Evolutionary conservation across 345 rosid species (phyloP).

Genomic region (Euphorbia lathyris): DNA sequence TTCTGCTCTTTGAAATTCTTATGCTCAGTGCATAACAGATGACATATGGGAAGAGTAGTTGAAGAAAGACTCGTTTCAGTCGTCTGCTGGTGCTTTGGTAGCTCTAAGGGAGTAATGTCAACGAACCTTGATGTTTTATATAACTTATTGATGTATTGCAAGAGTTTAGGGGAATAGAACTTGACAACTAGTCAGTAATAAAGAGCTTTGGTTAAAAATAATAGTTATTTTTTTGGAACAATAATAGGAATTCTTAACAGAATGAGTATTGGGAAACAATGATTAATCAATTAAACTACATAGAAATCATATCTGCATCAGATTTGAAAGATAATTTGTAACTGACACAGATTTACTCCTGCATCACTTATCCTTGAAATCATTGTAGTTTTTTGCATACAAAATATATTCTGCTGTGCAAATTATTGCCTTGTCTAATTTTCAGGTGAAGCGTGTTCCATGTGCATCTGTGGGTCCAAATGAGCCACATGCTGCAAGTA

Average conservation of each 20-base stretch:
- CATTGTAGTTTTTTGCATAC: background rate
- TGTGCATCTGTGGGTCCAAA: conserved; percentile 89
- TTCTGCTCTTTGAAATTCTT: background rate
- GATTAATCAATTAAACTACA: no score
- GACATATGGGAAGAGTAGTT: background rate
- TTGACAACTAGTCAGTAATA: background rate
- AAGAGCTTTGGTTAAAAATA: background rate
- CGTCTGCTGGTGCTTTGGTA: background rate
- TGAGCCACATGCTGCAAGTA: conserved; percentile 94
- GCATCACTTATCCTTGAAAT: background rate
- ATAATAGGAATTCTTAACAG: background rate
- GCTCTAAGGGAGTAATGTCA: background rate
- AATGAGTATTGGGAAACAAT: background rate
- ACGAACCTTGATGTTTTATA: background rate
- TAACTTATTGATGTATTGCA: background rate
- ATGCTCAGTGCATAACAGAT: background rate
- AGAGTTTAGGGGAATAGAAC: background rate
- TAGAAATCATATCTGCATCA: background rate
- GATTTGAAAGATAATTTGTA: background rate
- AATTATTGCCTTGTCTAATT: conserved; percentile 12
- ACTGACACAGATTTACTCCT: background rate
- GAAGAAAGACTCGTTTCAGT: background rate
- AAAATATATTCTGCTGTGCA: background rate
- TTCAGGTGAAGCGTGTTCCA: conserved; percentile 49
- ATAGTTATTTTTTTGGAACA: no score